Evolutionary conservation across 2,329 filamentous ascomycete genomes (phyloP).

Genomic region (Hymenoscyphus salicellus): DNA sequence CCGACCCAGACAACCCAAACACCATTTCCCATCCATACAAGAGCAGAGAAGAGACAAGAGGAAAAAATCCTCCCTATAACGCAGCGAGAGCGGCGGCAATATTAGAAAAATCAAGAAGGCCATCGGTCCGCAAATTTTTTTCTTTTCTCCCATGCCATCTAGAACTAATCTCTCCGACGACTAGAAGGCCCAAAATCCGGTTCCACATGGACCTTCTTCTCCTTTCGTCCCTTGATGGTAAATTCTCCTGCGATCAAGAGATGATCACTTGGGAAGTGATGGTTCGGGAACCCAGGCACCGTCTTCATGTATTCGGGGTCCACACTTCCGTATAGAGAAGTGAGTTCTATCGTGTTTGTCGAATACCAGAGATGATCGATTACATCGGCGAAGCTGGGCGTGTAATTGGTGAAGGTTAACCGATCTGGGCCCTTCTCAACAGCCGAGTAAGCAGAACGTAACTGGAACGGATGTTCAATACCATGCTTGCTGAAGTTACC

Average conservation of each 20-base stretch:
- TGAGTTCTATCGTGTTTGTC: slow-evolving; percentile 67
- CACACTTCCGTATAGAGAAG: slow-evolving; percentile 64
- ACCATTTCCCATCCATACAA: too few relatives aligned
- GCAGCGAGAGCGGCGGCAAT: too few relatives aligned
- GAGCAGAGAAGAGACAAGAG: too few relatives aligned
- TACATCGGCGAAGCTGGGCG: slow-evolving; percentile 84
- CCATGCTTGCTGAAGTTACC: slow-evolving; percentile 90
- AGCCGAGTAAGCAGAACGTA: slow-evolving; percentile 84
- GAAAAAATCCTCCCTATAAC: slow-evolving; percentile 1
- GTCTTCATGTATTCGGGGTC: slow-evolving; percentile 68
- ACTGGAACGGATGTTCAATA: slow-evolving; percentile 89
- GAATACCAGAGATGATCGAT: slow-evolving; percentile 99
- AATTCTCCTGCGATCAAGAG: slow-evolving; percentile 67
- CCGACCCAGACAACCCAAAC: too few relatives aligned
- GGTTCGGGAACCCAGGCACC: slow-evolving; percentile 72
- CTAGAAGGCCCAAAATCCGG: slow-evolving; percentile 36
- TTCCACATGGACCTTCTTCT: slow-evolving; percentile 33
- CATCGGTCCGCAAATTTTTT: too few relatives aligned
- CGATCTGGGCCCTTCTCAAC: slow-evolving; percentile 81
- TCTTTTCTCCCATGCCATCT: too few relatives aligned
- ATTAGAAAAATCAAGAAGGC: too few relatives aligned
- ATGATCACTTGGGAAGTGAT: slow-evolving; percentile 73
- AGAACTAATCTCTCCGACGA: slow-evolving; percentile 21
- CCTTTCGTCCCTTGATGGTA: slow-evolving; percentile 62
- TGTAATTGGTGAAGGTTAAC: slow-evolving; percentile 93